phyloP scores from a whole-genome alignment of 495 filamentous ascomycete genomes.

The Aspergillus bertholletiae region DNA sequence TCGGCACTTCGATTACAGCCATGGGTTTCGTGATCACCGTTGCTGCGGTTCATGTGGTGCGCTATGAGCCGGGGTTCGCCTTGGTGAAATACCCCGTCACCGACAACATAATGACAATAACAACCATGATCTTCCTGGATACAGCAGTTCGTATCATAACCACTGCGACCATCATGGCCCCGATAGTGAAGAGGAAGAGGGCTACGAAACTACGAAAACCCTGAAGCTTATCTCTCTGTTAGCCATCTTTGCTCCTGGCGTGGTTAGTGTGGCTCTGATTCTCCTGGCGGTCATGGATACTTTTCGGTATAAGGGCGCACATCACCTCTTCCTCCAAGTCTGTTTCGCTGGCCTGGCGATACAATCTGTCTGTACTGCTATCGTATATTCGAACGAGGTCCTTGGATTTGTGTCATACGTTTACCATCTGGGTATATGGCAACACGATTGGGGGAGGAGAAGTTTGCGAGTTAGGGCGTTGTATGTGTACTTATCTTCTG shows the following conservation, averaged over 20 bases:
- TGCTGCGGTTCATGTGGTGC: conserved; percentile 19
- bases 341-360: conserved; percentile 20
- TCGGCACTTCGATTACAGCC: conserved; percentile 18
- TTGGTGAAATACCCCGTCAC: conserved; percentile 8
- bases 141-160: not conserved
- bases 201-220: conserved; percentile 11
- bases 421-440: conserved; percentile 12
- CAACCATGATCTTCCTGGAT: not conserved
- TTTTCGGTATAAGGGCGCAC: conserved; percentile 17
- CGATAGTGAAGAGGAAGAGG: conserved; percentile 8
- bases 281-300: conserved; percentile 22
- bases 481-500: conserved; percentile 6
- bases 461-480: conserved; percentile 14
- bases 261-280: conserved; percentile 19
- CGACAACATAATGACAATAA: not conserved
- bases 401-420: conserved; percentile 14
- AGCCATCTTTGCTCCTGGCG: conserved; percentile 15
- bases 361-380: conserved; percentile 18
- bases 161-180: not conserved
- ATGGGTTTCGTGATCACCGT: conserved; percentile 21
- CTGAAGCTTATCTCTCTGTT: conserved; percentile 19
- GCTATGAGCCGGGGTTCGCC: conserved; percentile 21
- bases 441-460: conserved; percentile 14
- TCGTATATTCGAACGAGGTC: conserved; percentile 23
- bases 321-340: conserved; percentile 17